Percentiles rank a stretch among this genome's conserved stretches.
Conservation (phyloP, 805 yeast species). For the Spathaspora passalidarum region DNA sequence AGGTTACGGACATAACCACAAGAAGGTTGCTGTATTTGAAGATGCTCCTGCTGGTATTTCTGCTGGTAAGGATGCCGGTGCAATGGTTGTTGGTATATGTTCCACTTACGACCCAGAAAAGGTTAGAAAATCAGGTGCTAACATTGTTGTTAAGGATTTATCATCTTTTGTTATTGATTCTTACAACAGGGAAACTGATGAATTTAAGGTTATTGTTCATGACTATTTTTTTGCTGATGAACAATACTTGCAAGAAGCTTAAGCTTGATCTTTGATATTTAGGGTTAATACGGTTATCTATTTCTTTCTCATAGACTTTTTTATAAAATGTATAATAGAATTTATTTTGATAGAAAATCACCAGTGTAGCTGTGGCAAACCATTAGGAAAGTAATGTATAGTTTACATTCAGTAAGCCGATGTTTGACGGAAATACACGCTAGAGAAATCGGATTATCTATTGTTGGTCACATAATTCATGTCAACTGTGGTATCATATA, state of each 20-base stretch:
- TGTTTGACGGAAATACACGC: no score
- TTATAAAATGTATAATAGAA: neutral
- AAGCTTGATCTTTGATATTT: neutral
- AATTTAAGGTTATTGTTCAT: conserved; percentile 38
- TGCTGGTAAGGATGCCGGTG: conserved; percentile 84
- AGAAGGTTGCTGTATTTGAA: conserved; percentile 67
- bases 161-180: conserved; percentile 56
- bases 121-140: conserved; percentile 75
- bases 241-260: conserved; percentile 7
- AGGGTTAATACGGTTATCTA: neutral
- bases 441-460: no score
- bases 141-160: conserved; percentile 75
- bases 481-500: no score
- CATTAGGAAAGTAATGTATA: no score
- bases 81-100: conserved; percentile 78
- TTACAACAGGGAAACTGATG: conserved; percentile 44
- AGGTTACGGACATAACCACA: conserved; percentile 33
- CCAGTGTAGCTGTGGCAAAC: no score
- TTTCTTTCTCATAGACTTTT: conserved; percentile 1
- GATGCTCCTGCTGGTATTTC: conserved; percentile 87
- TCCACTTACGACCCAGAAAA: conserved; percentile 70
- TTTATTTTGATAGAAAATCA: neutral
- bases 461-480: no score
- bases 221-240: conserved; percentile 39
- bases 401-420: no score